Evolutionary conservation across 1,284 basidiomycete genomes (phyloP).

Genomic region (Irpex sp.): DNA sequence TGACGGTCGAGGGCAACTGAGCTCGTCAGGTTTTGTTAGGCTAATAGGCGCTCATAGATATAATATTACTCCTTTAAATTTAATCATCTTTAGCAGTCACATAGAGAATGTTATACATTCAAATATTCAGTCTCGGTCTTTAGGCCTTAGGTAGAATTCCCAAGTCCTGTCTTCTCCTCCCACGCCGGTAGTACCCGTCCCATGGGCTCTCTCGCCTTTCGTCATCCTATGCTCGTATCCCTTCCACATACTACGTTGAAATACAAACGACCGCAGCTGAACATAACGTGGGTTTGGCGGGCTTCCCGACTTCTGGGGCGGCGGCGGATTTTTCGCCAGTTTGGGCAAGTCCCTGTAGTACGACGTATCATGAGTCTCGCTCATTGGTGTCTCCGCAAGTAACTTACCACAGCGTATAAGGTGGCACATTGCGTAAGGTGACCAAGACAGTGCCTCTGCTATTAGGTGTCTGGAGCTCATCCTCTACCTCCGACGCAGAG

Average conservation of each 20-base stretch:
- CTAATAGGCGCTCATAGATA: too few relatives aligned
- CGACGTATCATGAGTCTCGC: neutral
- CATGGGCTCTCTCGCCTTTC: slow-evolving; percentile 72
- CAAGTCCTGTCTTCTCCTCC: slow-evolving; percentile 77
- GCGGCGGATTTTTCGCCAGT: slow-evolving; percentile 74
- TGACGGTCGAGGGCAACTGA: too few relatives aligned
- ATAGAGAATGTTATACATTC: too few relatives aligned
- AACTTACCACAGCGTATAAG: slow-evolving; percentile 85
- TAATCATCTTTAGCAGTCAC: too few relatives aligned
- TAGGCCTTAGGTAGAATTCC: slow-evolving; percentile 62
- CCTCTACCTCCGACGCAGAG: slow-evolving; percentile 25
- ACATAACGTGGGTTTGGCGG: slow-evolving; percentile 65
- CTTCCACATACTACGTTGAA: slow-evolving; percentile 69
- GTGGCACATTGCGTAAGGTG: slow-evolving; percentile 82
- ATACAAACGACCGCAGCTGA: slow-evolving; percentile 81
- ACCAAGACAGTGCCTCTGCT: slow-evolving; percentile 73
- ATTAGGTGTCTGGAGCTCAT: slow-evolving; percentile 21
- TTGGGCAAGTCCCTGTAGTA: slow-evolving; percentile 67
- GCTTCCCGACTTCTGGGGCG: slow-evolving; percentile 38
- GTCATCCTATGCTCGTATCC: slow-evolving; percentile 93
- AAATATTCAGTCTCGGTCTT: neutral
- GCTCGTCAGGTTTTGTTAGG: too few relatives aligned
- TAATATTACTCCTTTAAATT: too few relatives aligned
- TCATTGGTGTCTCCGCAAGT: neutral
- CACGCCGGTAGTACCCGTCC: slow-evolving; percentile 61